A percentile compares a stretch with the other conserved stretches of the same genome.
These are phyloP conservation scores for Gossypium turneri DNA, from an alignment of 345 rosid species.

Conservation along the genomic window DNA sequence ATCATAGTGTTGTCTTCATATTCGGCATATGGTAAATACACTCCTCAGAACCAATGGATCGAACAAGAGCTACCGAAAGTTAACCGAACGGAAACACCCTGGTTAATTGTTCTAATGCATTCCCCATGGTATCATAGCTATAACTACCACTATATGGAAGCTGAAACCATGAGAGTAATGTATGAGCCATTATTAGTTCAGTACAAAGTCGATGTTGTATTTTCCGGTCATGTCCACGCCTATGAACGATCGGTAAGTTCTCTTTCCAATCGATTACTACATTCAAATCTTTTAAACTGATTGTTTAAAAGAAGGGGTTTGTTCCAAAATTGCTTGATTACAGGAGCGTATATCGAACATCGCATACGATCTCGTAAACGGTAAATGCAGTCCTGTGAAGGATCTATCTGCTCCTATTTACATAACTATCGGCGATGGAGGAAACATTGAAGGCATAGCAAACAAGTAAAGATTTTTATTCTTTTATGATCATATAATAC, in stretches of 20 bases:
- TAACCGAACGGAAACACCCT: conserved; percentile 80
- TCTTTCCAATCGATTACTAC: too few relatives aligned
- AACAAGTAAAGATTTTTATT: neutral
- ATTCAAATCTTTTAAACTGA: neutral
- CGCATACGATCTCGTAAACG: neutral
- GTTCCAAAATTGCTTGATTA: neutral
- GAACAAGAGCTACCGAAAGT: conserved; percentile 69
- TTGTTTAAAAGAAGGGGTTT: too few relatives aligned
- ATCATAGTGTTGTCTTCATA: conserved; percentile 80
- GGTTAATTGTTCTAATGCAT: conserved; percentile 86
- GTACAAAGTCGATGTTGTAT: conserved; percentile 77
- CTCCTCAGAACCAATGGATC: conserved; percentile 82
- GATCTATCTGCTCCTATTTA: neutral
- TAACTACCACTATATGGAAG: conserved; percentile 92
- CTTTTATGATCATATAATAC: neutral
- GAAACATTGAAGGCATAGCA: neutral
- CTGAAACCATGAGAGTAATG: conserved; percentile 92
- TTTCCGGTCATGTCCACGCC: conserved; percentile 91
- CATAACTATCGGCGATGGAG: neutral
- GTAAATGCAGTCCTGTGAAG: neutral
- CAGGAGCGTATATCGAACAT: neutral
- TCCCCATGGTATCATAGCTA: conserved; percentile 90
- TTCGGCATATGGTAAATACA: conserved; percentile 87
- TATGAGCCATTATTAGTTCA: conserved; percentile 68
- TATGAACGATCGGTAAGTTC: conserved; percentile 87